Conservation (phyloP, 1,139 yeast genomes). For the Suhomyces ambrosiae region DNA sequence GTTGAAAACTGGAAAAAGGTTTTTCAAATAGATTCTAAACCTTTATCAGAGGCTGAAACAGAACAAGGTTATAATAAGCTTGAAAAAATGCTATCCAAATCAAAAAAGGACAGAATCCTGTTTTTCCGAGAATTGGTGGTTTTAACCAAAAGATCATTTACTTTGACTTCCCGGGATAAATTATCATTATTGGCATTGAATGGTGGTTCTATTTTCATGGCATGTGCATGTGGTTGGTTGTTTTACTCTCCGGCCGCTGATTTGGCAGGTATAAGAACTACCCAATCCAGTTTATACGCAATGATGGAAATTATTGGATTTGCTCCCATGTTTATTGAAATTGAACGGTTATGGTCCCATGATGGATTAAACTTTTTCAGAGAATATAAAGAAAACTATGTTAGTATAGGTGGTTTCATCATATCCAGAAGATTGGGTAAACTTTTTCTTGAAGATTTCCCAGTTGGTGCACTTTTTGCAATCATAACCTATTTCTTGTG, state of each 20-base stretch:
- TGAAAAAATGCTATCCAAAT: conserved; percentile 15
- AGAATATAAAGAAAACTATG: conserved; percentile 26
- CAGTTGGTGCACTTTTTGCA: conserved; percentile 23
- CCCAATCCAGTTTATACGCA: conserved; percentile 23
- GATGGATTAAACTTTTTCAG: conserved; percentile 26
- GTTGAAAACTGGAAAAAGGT: conserved; percentile 21
- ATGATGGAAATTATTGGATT: conserved; percentile 28
- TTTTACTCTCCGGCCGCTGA: conserved; percentile 22
- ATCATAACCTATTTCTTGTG: conserved; percentile 27
- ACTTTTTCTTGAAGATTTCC: conserved; percentile 25
- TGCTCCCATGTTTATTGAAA: conserved; percentile 27
- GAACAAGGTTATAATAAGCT: conserved; percentile 15
- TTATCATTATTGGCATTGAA: conserved; percentile 22
- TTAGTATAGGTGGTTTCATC: conserved; percentile 24
- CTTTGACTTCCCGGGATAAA: conserved; percentile 22
- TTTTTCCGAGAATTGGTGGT: conserved; percentile 21
- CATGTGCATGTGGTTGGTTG: conserved; percentile 25
- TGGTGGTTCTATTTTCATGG: conserved; percentile 23
- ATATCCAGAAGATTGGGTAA: conserved; percentile 26
- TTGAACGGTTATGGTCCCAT: conserved; percentile 24
- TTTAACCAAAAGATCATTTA: conserved; percentile 23
- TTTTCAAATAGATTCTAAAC: neutral
- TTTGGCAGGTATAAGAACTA: conserved; percentile 25
- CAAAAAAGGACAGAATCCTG: conserved; percentile 18
- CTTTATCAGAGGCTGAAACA: conserved; percentile 9